phyloP scores from a whole-genome alignment of 345 rosid species.

The Eucalyptus fibrosa region DNA sequence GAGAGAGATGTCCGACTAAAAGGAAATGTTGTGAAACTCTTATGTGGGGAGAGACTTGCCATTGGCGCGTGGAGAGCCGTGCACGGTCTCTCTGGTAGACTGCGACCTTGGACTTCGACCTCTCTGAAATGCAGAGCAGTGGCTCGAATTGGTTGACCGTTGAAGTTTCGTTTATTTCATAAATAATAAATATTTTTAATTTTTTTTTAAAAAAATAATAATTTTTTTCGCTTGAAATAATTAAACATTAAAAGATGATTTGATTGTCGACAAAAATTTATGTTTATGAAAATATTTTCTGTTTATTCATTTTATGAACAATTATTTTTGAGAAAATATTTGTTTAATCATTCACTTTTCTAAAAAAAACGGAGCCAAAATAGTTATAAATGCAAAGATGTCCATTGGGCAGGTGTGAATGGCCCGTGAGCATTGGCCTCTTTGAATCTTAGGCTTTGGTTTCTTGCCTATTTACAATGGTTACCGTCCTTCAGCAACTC shows the following conservation, averaged over 20 bases:
- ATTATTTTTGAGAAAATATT: not conserved
- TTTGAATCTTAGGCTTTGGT: not conserved
- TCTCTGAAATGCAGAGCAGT: not conserved
- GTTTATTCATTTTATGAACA: not conserved
- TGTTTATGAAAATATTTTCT: not conserved
- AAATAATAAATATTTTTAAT: not conserved
- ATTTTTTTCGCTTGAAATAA: accelerated
- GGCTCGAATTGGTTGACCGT: not conserved
- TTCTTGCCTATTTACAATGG: not conserved
- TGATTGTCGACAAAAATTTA: no score
- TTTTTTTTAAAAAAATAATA: no score
- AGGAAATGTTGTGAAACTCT: not conserved
- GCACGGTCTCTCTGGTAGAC: not conserved
- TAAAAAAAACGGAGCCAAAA: accelerated
- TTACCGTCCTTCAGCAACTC: not conserved
- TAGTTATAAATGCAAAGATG: not conserved
- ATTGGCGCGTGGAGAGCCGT: not conserved
- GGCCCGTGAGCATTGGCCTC: not conserved
- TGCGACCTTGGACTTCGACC: not conserved
- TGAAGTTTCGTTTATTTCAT: not conserved
- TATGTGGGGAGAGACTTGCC: not conserved
- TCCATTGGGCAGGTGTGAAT: not conserved
- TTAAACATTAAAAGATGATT: not conserved
- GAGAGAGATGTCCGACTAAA: not conserved
- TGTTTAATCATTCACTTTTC: not conserved